phyloP scores from a whole-genome alignment of 495 filamentous ascomycete species.

The Filosporella fistucella region DNA sequence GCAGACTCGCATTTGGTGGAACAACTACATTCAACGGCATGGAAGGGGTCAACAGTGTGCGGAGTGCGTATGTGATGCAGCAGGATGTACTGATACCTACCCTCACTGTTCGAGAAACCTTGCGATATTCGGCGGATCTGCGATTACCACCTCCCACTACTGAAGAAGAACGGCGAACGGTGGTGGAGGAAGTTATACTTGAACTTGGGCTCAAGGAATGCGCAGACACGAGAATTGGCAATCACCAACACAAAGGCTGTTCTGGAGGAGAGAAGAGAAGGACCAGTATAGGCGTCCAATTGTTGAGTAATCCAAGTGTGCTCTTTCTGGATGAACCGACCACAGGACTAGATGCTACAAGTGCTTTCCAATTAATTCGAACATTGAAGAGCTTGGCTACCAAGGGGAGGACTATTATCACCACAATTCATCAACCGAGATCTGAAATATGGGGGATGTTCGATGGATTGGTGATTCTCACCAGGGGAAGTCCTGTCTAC shows the following conservation, averaged over 20 bases:
- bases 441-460: slow-evolving; percentile 75
- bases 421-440: slow-evolving; percentile 69
- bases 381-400: slow-evolving; percentile 61
- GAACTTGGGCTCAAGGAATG: slow-evolving; percentile 72
- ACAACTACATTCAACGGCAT: slow-evolving; percentile 52
- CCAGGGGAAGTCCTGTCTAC: slow-evolving; percentile 59
- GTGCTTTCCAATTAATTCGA: slow-evolving; percentile 65
- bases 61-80: slow-evolving; percentile 73
- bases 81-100: slow-evolving; percentile 68
- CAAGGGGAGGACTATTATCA: slow-evolving; percentile 65
- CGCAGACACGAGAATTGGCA: slow-evolving; percentile 65
- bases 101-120: slow-evolving; percentile 67
- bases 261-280: slow-evolving; percentile 73
- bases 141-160: slow-evolving; percentile 59
- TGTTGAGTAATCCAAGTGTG: slow-evolving; percentile 69
- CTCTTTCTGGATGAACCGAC: slow-evolving; percentile 75
- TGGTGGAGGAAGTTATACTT: slow-evolving; percentile 70
- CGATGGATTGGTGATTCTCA: slow-evolving; percentile 61
- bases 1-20: slow-evolving; percentile 47
- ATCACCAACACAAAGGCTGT: slow-evolving; percentile 63
- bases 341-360: slow-evolving; percentile 69
- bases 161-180: slow-evolving; percentile 46
- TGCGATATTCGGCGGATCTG: slow-evolving; percentile 66
- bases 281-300: slow-evolving; percentile 69
- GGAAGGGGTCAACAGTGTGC: slow-evolving; percentile 42